Base-by-base conservation (phyloP, 2,329 filamentous ascomycete species). In the Colletotrichum sp. region DNA sequence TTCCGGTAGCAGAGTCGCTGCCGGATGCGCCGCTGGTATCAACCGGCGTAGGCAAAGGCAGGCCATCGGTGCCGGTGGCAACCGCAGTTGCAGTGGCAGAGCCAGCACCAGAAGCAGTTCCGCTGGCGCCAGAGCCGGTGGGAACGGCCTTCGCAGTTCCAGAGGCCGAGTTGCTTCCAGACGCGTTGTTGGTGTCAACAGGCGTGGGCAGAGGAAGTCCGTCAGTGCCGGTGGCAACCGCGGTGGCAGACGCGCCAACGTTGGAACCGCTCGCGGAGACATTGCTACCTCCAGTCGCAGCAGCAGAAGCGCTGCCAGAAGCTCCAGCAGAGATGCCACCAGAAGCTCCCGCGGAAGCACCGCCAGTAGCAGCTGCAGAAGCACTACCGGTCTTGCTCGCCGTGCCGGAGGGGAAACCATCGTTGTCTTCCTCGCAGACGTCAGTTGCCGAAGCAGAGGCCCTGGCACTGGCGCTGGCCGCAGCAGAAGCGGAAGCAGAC, bases 371-470 rank as follows among this genome's bases (percentile, higher is more conserved):
- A 6, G 63, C 34, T 4, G 63, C 73, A 61, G 74, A 66, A 3
- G 60, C 26, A 32, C 71, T 43, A 15, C n/a, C 52, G 18, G 65
- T 64, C 26, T 32, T 60, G 30, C 28, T 70, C 36, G n/a, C 15
- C 12, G 66, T 39, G 18, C 13, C 48, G 24, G 61, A 63, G 13
- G 71, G 43, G 36, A 71, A 48, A 13, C 65, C 74, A 16, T 75
- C 75, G 26, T 77, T 69, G 7, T 77, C 75, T 21, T 77, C 75
- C 8, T 75, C 72, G 59, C 74, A 77, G 15, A 65, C 72, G 59
- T 72, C 69, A 8, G 65, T 61, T 3, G 73, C 69, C 18, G 39
- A 43, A 43, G 39, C 67, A 24, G 69, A 70, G 67, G 16, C 74
- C 3, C 71, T 61, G 13, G 39, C 34, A 21, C 69, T 71, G 4